phyloP scores from a whole-genome alignment of 2,329 filamentous ascomycete species.

The Colletotrichum gloeosporioides region DNA sequence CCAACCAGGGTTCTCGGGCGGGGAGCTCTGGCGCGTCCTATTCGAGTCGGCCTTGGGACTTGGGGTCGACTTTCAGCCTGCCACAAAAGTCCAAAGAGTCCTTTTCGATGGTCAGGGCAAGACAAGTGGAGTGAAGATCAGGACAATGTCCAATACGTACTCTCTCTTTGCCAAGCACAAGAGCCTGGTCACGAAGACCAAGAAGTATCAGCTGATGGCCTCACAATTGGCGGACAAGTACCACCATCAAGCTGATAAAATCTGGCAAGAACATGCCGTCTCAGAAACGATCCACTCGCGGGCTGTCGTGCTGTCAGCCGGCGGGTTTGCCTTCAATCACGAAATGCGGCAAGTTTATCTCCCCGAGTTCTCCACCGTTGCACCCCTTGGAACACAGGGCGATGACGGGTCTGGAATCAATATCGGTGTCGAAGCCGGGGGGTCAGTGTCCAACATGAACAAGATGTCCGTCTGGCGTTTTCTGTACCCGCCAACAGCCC shows the following conservation, averaged over 20 bases:
- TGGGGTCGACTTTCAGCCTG: background rate
- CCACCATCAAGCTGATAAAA: background rate
- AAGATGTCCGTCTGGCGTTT: constrained; percentile 12
- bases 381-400: constrained; percentile 1
- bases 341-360: background rate
- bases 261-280: background rate
- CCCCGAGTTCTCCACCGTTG: background rate
- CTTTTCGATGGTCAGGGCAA: background rate
- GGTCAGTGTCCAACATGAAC: constrained; percentile 3
- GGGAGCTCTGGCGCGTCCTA: background rate
- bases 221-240: background rate
- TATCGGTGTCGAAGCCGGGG: constrained; percentile 7
- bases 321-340: constrained; percentile 15
- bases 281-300: background rate
- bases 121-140: background rate
- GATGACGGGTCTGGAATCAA: constrained; percentile 19
- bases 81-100: background rate
- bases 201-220: background rate
- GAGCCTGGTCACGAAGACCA: background rate
- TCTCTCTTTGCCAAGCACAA: background rate
- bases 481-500: constrained; percentile 7
- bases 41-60: background rate
- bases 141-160: background rate
- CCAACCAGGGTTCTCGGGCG: background rate
- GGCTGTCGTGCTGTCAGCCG: constrained; percentile 10